Percentiles rank a stretch among this genome's conserved stretches.
phyloP scores from a whole-genome alignment of 306 rosid genomes.

The Prosopis cineraria region DNA sequence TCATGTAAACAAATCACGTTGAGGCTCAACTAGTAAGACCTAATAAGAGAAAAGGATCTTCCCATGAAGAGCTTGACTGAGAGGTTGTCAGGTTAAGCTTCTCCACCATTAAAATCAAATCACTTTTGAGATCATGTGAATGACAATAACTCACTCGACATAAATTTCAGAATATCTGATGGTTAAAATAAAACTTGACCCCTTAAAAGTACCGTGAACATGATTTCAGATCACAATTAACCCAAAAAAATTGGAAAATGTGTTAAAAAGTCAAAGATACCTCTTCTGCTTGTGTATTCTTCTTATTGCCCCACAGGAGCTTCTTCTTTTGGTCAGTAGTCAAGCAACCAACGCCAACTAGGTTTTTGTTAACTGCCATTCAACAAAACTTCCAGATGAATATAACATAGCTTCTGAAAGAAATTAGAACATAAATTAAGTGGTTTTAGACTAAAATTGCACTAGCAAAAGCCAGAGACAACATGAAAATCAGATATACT shows the following conservation, averaged over 20 bases:
- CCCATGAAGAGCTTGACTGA: not conserved
- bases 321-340: constrained; percentile 98
- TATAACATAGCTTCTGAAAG: constrained; percentile 21
- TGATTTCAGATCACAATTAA: not conserved
- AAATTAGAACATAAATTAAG: not conserved
- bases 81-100: not conserved
- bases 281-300: constrained; percentile 71
- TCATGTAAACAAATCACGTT: not conserved
- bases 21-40: not conserved
- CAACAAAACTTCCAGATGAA: constrained; percentile 35
- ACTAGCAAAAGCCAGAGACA: not conserved
- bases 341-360: constrained; percentile 70
- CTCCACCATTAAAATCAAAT: not conserved
- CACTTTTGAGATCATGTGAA: not conserved
- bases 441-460: not conserved
- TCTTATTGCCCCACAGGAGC: constrained; percentile 93
- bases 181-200: not conserved
- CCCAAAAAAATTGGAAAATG: not conserved
- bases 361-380: constrained; percentile 77
- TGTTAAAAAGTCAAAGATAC: constrained; percentile 42
- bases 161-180: not conserved
- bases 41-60: not conserved
- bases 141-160: not conserved
- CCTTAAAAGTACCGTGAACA: not conserved
- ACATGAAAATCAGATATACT: not conserved